Evolutionary conservation across 2,329 filamentous ascomycete genomes (phyloP), one percentile per base, ranked within the genome.

Genomic region (Fusarium proliferatum): DNA sequence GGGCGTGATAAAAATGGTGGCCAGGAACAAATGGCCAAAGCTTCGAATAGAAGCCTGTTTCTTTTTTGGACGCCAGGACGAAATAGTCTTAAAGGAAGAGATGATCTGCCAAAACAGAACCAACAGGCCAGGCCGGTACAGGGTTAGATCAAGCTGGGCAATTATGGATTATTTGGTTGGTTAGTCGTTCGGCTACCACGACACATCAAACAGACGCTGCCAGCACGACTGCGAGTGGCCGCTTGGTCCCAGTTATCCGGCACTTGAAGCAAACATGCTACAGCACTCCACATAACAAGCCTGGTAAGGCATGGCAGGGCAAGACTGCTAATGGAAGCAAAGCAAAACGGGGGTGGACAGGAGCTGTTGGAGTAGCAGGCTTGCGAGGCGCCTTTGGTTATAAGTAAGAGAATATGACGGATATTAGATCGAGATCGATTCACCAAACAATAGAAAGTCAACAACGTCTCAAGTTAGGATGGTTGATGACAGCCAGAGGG

Each of bases 1-100:
- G 48, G 46, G 33, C 49, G 48, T 63, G 57, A 48, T 49, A 33
- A 71, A 56, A 38, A 56, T 57, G 53, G 42, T 46, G 61, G 55
- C 34, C 45, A 66, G 52, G 72, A 77, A 73, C 66, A 75, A 71
- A 64, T 73, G 68, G 75, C 36, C 73, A 66, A 55, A 73, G 75
- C 75, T 76, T 66, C 38, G 56, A 68, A 64, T 36, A 52, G 61
- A 42, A 30, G 39, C 43, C 49, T 61, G 52, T 61, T 61, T 72
- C 58, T 72, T 38, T 72, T 72, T 62, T 52, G 34, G 34, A 67
- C 41, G 41, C 48, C 64, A 70, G 55, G 42, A 61, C 33, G 71
- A 55, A 70, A 63, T 33, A 67, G 72, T 63, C 49, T 48, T 41
- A 38, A 46, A 48, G 41, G 57, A 43, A 70, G 64, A 53, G 52